Evolutionary conservation across 2,329 filamentous ascomycete species (phyloP).

Genomic region (Xylariales sp.): DNA sequence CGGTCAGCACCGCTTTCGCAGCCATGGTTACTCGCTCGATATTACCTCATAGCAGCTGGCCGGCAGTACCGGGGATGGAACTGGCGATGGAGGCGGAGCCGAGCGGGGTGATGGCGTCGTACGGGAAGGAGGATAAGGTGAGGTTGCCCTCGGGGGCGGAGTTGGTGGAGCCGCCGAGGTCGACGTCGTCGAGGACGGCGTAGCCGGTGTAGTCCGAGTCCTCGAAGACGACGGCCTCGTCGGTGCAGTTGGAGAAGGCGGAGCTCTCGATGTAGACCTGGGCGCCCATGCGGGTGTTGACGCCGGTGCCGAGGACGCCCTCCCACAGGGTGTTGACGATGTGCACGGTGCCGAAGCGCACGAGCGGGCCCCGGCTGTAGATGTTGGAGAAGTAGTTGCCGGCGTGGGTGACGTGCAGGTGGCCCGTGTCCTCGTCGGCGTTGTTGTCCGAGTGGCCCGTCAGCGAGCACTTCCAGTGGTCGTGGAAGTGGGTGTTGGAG

Average conservation of each 20-base stretch:
- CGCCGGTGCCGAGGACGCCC: slow-evolving; percentile 36
- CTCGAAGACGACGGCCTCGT: slow-evolving; percentile 25
- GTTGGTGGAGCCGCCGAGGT: slow-evolving; percentile 40
- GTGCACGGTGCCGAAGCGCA: slow-evolving; percentile 65
- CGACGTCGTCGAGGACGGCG: slow-evolving; percentile 35
- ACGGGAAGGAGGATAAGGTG: slow-evolving; percentile 9
- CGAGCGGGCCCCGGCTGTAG: slow-evolving; percentile 57
- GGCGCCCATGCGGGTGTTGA: slow-evolving; percentile 49
- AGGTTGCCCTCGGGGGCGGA: slow-evolving; percentile 42
- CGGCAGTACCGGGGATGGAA: slow-evolving; percentile 8
- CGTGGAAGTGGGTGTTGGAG: slow-evolving; percentile 34
- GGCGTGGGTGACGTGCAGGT: slow-evolving; percentile 60
- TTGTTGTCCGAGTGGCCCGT: slow-evolving; percentile 59
- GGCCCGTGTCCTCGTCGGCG: slow-evolving; percentile 52
- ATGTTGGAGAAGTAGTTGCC: slow-evolving; percentile 64
- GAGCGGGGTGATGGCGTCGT: slow-evolving; percentile 9
- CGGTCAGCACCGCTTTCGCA: too few species aligned
- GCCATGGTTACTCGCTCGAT: too few species aligned
- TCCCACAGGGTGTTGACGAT: slow-evolving; percentile 39
- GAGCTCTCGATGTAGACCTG: slow-evolving; percentile 48
- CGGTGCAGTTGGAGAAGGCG: slow-evolving; percentile 17
- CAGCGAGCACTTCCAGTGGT: slow-evolving; percentile 40
- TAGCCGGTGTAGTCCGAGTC: slow-evolving; percentile 38
- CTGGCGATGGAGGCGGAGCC: slow-evolving; percentile 9
- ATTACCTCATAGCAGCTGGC: too few species aligned